Evolutionary conservation across 2,329 filamentous ascomycete genomes (phyloP), one percentile per base, ranked within the genome.

Genomic region (Calonectria henricotiae): DNA sequence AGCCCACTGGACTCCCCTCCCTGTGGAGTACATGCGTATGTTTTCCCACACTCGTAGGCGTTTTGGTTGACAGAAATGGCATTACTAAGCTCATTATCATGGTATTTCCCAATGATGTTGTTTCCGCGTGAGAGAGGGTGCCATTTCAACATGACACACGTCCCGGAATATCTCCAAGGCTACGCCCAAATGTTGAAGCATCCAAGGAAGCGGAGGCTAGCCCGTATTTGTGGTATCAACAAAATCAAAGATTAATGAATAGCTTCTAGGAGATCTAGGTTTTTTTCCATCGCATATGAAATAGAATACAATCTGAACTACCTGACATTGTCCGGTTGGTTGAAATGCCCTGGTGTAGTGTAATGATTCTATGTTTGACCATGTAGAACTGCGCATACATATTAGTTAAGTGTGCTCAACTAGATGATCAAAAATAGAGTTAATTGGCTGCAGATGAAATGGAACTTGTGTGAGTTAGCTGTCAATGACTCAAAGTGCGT

Each of bases 1-100:
- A 92, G 76, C 91, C 89, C 0, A 92, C 90, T 17, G 88, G 44
- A 85, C 92, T 71, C 85, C 87, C 3, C 82, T 88, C 2, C 82
- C 88, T 8, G 78, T 88, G 3, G 85, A 87, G 73, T 79, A 85
- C 13, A 83, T 88, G 71, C 87, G 88, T 78, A 77, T 78, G 15
- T 17, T 37, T 55, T 4, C 83, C 85, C 0, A 76, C 79, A 0
- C 62, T 76, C 3, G 84, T 85, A 5, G 73, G 74, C 5, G 77
- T 86, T 39, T 71, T 81, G 11, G 78, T 86, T 17, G 82, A 86
- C 70, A 83, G 84, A 3, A 69, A 81, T 2, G 82, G 88, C 74
- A 83, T 88, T 37, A 80, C 81, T 12, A 79, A 79, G 15, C 78
- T 80, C 12, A 79, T 81, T 15, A 51, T 35, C 8, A 78, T 81